phyloP scores from a whole-genome alignment of 345 rosid genomes.

The Melaleuca quinquenervia region DNA sequence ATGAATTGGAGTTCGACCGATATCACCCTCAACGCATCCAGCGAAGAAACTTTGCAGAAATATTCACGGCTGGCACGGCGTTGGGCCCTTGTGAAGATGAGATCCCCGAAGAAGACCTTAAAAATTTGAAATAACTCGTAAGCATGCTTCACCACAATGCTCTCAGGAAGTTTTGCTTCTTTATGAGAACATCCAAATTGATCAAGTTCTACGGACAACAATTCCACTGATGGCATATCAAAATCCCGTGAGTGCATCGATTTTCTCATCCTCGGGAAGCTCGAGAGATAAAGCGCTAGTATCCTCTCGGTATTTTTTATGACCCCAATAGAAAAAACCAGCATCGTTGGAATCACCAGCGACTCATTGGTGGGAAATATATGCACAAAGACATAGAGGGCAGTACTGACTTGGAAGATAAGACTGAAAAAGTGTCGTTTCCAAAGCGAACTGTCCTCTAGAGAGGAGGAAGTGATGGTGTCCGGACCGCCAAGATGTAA shows the following conservation, averaged over 20 bases:
- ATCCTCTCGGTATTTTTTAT: too few relatives aligned
- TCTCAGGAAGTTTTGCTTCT: not conserved
- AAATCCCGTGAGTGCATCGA: too few relatives aligned
- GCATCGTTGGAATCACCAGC: not conserved
- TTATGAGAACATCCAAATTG: accelerated
- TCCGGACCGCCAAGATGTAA: not conserved
- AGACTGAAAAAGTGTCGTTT: accelerated
- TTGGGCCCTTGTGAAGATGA: accelerated
- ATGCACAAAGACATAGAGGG: too few relatives aligned
- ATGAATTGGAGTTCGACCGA: not conserved
- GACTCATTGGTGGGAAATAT: too few relatives aligned
- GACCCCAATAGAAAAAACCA: not conserved
- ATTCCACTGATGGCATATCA: accelerated
- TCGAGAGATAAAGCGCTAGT: not conserved
- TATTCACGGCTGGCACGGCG: accelerated
- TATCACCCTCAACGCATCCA: not conserved
- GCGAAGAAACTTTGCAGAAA: accelerated
- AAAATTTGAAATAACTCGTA: not conserved
- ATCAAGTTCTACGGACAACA: accelerated
- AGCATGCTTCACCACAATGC: not conserved
- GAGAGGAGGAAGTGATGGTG: not conserved
- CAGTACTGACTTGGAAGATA: not conserved
- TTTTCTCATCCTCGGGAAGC: not conserved
- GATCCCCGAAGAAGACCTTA: not conserved
- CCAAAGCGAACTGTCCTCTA: not conserved